These are phyloP conservation scores for Cryphonectria parasitica DNA, from an alignment of 2,329 filamentous ascomycete genomes.

Conservation along the genomic window DNA sequence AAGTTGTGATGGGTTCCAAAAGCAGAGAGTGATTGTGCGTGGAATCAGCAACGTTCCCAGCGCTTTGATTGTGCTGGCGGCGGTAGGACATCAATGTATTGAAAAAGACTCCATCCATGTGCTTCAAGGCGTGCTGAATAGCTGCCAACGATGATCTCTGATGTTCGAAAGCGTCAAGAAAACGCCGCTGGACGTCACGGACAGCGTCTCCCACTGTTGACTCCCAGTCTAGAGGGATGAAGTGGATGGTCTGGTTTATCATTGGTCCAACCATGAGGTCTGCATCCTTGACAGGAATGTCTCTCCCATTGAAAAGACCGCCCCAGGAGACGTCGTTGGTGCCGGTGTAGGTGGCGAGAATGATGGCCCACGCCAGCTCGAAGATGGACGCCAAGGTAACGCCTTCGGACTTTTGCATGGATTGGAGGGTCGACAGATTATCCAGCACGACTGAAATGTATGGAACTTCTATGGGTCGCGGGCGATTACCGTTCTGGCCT, in stretches of 20 bases:
- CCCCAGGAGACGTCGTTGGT: constrained; percentile 28
- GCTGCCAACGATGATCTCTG: constrained; percentile 10
- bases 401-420: constrained; percentile 22
- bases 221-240: neutral
- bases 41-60: too few relatives aligned
- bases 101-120: neutral
- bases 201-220: constrained; percentile 4
- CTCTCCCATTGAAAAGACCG: constrained; percentile 34
- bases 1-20: constrained; percentile 7
- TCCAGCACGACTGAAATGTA: constrained; percentile 9
- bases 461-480: neutral
- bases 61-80: neutral
- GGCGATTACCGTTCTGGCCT: neutral
- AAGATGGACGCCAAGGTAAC: constrained; percentile 32
- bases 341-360: constrained; percentile 22
- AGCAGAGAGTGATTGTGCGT: neutral
- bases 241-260: constrained; percentile 13
- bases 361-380: constrained; percentile 28
- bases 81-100: neutral
- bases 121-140: constrained; percentile 14
- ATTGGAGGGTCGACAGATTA: neutral
- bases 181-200: constrained; percentile 9
- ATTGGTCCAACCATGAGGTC: constrained; percentile 33
- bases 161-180: constrained; percentile 14
- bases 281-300: constrained; percentile 33